Base-by-base conservation (phyloP, 192 early-diverging fungal genomes). In the Entophlyctis luteolus region DNA sequence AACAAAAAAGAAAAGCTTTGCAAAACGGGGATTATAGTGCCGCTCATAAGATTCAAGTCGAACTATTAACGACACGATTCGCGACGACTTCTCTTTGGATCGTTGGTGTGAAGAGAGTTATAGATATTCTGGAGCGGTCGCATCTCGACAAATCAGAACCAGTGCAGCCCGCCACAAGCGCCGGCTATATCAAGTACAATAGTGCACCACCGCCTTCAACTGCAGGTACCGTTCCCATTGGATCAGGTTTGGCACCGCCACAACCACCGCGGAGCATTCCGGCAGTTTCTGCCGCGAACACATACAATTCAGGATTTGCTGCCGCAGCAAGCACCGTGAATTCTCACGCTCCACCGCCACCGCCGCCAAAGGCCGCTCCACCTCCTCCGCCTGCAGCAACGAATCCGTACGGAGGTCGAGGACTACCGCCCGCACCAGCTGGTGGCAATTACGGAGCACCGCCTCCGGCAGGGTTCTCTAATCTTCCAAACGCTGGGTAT, bases 51-150 rank as follows among this genome's bases (percentile, higher is more conserved):
- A 68, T 85, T 37, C 83, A 89, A 56, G 76, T 89, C 6, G 87
- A 92, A 50, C 70, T 92, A 16, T 84, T 89, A 76, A 87, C 84
- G 1, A 85, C 84, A 14, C 85, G 85, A 46, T 88, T 84, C 32
- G 82, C 84, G 10, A 79, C 79, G 10, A 87, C 86, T 3, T 79
- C 81, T 18, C 67, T 79, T 32, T 84, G 88, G 86, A 80, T 89
- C 71, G 79, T 88, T 23, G 87, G 86, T 22, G 82, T 90, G 59
- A 90, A 90, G 73, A 75, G 87, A 23, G 67, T 90, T 55, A 80
- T 89, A 59, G 87, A 88, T 59, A 56, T 62, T 16, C 47, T 77
- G 4, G 80, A 79, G 55, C 53, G 60, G 32, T 67, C 68, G 8
- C 33, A 65, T 27, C 28, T 57, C 8, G 59, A 71, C 31, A 42